phyloP scores from a whole-genome alignment of 2,329 filamentous ascomycete genomes.

The Plectosphaerella plurivora region DNA sequence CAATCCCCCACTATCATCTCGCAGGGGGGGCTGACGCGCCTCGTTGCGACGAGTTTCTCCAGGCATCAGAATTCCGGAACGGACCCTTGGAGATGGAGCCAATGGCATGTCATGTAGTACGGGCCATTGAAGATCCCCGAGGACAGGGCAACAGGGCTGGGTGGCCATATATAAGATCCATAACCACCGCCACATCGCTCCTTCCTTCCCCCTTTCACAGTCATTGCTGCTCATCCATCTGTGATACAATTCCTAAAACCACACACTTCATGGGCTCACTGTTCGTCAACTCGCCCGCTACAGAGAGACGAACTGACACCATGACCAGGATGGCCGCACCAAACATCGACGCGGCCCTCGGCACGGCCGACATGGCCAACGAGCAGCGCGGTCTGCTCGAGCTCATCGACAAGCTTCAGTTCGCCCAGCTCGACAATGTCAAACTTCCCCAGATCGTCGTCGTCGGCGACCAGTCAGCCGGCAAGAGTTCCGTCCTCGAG shows the following conservation, averaged over 20 bases:
- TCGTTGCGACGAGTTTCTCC: constrained; percentile 10
- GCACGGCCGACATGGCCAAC: constrained; percentile 43
- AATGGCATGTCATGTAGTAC: constrained; percentile 8
- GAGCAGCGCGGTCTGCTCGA: constrained; percentile 55
- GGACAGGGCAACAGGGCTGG: not conserved
- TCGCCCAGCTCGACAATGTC: constrained; percentile 46
- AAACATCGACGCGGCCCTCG: constrained; percentile 43
- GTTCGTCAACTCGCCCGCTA: not conserved
- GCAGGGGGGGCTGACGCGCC: not conserved
- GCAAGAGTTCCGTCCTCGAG: constrained; percentile 60
- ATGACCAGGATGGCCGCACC: constrained; percentile 25
- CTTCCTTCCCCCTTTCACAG: not conserved
- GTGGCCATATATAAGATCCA: not conserved
- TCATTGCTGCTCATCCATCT: not conserved
- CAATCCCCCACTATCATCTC: not conserved
- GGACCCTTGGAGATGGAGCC: not conserved
- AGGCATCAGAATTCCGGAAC: constrained; percentile 4
- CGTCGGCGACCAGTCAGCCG: constrained; percentile 60
- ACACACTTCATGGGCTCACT: not conserved
- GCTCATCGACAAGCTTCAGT: constrained; percentile 51
- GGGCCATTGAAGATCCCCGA: not conserved
- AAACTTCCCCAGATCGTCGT: constrained; percentile 59
- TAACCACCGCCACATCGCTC: not conserved
- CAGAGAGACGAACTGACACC: constrained; percentile 7
- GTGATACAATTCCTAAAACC: not conserved